Conservation (phyloP, 768 basidiomycete species). For the Pholiota conissans region DNA sequence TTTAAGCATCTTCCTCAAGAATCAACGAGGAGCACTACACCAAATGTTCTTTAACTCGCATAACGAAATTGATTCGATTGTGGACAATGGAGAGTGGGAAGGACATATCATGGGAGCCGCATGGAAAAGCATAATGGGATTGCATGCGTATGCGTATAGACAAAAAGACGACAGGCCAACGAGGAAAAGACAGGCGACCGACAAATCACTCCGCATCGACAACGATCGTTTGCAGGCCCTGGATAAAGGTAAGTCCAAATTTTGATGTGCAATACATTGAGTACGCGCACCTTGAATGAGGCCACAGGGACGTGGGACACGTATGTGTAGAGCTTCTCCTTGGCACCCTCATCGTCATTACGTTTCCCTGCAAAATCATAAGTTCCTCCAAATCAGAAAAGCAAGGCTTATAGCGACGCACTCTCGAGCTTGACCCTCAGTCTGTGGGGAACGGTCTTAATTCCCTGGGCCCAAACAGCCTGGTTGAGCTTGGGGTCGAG, state of each 20-base stretch:
- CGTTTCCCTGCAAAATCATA: slow-evolving; percentile 71
- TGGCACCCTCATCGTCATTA: slow-evolving; percentile 98
- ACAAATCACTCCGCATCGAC: slow-evolving; percentile 71
- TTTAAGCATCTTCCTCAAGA: neutral
- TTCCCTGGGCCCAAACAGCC: slow-evolving; percentile 89
- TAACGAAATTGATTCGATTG: slow-evolving; percentile 7
- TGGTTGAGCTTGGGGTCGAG: slow-evolving; percentile 97
- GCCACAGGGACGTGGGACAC: slow-evolving; percentile 77
- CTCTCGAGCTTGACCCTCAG: slow-evolving; percentile 93
- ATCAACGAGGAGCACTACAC: neutral
- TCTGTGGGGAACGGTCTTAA: slow-evolving; percentile 92
- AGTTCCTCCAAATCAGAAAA: slow-evolving; percentile 4
- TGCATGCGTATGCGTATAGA: slow-evolving; percentile 21
- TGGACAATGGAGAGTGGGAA: neutral
- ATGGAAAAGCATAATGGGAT: slow-evolving; percentile 18
- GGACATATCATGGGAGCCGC: slow-evolving; percentile 13
- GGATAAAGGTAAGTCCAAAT: slow-evolving; percentile 8
- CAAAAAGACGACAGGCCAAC: slow-evolving; percentile 16
- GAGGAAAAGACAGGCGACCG: slow-evolving; percentile 4
- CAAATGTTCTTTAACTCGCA: neutral
- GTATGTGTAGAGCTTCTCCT: slow-evolving; percentile 96
- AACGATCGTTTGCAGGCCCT: slow-evolving; percentile 85
- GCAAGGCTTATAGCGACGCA: slow-evolving; percentile 29
- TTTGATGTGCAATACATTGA: neutral
- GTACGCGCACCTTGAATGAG: slow-evolving; percentile 78